Evolutionary conservation across 2,329 filamentous ascomycete species (phyloP), one percentile per base, ranked within the genome.

Genomic region (Ophiostoma angusticollis): DNA sequence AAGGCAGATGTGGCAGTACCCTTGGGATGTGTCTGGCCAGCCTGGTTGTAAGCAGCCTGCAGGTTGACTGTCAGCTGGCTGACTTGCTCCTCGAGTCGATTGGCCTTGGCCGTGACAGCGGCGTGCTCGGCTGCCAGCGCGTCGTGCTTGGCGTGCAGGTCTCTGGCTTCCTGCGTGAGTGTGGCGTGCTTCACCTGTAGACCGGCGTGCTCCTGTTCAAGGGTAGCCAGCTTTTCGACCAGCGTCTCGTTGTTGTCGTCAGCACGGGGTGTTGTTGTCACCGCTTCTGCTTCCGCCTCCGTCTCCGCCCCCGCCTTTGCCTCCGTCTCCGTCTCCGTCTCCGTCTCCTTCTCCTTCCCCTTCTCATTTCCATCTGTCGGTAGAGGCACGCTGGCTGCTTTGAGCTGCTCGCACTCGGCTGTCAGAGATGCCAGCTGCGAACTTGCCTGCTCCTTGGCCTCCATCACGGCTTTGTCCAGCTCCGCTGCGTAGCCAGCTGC

Each of bases 71-170:
- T 28, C 35, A 8, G 30, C 18, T 5, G 30, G 23, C 2, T n/a
- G 18, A 3, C 23, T 22, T 12, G 34, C 24, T 6, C n/a, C 16
- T 33, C 29, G 9, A 32, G 6, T 1, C 32, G 33, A 1, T 25
- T 19, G 9, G 31, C 27, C 14, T 39, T 29, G 1, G 31, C 17
- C 11, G 35, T 16, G 6, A 46, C 34, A 14, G 31, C 34, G 1
- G 17, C 25, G 25, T 42, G 37, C 7, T 41, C n/a, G 4, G 19
- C 28, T 12, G 37, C 25, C 6, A 47, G 37, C 11, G 18, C 25
- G n/a, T 31, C 21, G 23, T 42, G 31, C 31, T 42, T 27, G 2
- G 27, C 21, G 6, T 41, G 13, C 6, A 45, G 41, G 14, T 7
- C 29, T n/a, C n/a, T n/a, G n/a, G n/a, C n/a, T n/a, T n/a, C n/a